A percentile compares a stretch with the other conserved stretches of the same genome.
Conservation (phyloP, 768 basidiomycete species). For the Paxillus involutus region DNA sequence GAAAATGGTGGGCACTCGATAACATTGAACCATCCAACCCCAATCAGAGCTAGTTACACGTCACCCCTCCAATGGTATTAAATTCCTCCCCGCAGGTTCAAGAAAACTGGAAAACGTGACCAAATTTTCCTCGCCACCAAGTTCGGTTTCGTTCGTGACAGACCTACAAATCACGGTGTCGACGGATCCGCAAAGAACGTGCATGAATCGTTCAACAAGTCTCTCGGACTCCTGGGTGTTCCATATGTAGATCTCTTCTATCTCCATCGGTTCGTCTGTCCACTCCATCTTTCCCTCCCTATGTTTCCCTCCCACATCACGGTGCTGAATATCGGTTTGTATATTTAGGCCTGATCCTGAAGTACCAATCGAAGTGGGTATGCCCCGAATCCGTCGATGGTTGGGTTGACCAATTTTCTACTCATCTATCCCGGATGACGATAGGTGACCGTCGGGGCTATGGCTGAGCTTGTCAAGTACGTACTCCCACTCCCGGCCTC, state of each 20-base stretch:
- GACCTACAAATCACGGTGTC: conserved; percentile 17
- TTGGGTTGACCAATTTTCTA: background rate
- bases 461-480: conserved; percentile 55
- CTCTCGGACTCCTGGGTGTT: conserved; percentile 43
- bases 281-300: background rate
- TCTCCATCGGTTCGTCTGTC: conserved; percentile 35
- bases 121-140: conserved; percentile 67
- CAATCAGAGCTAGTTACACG: no score
- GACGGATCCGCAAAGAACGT: conserved; percentile 44
- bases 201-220: conserved; percentile 35
- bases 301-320: no score
- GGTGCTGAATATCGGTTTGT: background rate
- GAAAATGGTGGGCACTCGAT: conserved; percentile 35
- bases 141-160: conserved; percentile 39
- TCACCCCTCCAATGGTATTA: background rate
- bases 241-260: conserved; percentile 47
- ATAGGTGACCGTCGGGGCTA: conserved; percentile 43
- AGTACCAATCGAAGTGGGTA: conserved; percentile 47
- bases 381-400: background rate
- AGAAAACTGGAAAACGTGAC: conserved; percentile 41
- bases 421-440: background rate
- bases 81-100: conserved; percentile 37
- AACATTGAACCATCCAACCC: background rate
- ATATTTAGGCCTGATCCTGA: conserved; percentile 37
- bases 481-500: background rate